phyloP scores from a whole-genome alignment of 2,329 filamentous ascomycete species.

The Lomentospora prolificans region DNA sequence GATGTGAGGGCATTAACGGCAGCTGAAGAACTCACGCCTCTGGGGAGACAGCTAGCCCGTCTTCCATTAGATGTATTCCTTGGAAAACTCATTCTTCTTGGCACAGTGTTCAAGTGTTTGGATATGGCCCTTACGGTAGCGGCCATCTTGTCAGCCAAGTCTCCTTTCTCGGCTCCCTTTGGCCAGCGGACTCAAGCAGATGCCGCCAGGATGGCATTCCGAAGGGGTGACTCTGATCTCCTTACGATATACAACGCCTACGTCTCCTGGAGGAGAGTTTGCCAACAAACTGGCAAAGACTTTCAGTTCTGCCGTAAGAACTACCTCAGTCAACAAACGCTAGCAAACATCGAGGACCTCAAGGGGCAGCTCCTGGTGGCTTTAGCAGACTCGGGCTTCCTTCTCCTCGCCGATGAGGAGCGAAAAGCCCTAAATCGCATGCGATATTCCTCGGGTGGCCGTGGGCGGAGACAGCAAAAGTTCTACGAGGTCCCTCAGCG shows the following conservation, averaged over 20 bases:
- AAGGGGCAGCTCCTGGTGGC: constrained; percentile 84
- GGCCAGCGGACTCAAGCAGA: constrained; percentile 77
- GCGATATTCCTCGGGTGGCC: constrained; percentile 44
- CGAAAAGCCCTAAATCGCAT: constrained; percentile 57
- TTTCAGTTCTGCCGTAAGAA: constrained; percentile 91
- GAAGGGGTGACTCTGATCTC: constrained; percentile 80
- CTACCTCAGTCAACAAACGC: constrained; percentile 78
- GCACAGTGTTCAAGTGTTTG: constrained; percentile 78
- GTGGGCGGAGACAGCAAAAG: constrained; percentile 49
- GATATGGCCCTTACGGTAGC: constrained; percentile 89
- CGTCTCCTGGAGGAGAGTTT: constrained; percentile 74
- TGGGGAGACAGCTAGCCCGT: constrained; percentile 79
- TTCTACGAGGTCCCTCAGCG: constrained; percentile 78
- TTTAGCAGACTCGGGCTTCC: constrained; percentile 74
- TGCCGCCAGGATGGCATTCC: constrained; percentile 67
- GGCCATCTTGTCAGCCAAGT: constrained; percentile 88
- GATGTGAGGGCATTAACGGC: constrained; percentile 84
- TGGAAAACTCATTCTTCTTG: constrained; percentile 83
- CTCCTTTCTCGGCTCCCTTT: constrained; percentile 81
- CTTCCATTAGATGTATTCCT: constrained; percentile 89
- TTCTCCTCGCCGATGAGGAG: constrained; percentile 66
- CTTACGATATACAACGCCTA: constrained; percentile 94
- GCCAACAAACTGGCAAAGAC: constrained; percentile 59
- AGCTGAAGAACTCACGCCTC: constrained; percentile 72
- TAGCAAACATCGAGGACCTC: constrained; percentile 88